Evolutionary conservation across 1,284 basidiomycete species (phyloP).

Genomic region (Microbotryum scabiosae): DNA sequence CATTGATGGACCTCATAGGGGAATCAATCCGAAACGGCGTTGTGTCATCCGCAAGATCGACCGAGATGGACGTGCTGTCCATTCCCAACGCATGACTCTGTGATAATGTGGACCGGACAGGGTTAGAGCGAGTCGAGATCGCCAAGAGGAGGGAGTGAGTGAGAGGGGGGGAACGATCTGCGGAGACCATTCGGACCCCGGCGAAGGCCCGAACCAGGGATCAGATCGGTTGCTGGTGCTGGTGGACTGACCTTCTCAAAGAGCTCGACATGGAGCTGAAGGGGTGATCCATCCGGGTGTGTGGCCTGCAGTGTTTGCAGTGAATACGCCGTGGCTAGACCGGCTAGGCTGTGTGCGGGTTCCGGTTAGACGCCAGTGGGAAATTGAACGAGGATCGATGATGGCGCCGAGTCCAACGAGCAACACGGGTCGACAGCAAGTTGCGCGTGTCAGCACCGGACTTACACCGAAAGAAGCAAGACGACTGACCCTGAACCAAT

Average conservation of each 20-base stretch:
- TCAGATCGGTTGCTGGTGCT: background rate
- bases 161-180: background rate
- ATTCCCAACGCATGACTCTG: conserved; percentile 23
- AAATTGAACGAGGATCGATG: conserved; percentile 1
- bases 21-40: conserved; percentile 54
- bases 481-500: conserved; percentile 21
- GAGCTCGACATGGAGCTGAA: conserved; percentile 57
- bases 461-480: background rate
- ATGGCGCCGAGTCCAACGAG: background rate
- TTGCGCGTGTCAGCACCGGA: background rate
- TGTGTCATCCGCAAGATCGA: conserved; percentile 29
- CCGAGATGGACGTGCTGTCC: conserved; percentile 23
- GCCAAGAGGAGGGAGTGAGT: background rate
- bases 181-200: background rate
- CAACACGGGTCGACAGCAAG: background rate
- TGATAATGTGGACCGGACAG: background rate
- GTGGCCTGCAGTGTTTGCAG: conserved; percentile 41
- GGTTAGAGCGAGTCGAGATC: too few relatives aligned
- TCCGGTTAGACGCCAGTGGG: background rate
- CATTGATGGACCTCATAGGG: conserved; percentile 70
- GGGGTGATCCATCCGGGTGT: conserved; percentile 34
- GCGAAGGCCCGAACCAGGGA: background rate
- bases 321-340: conserved; percentile 58
- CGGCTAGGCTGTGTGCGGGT: conserved; percentile 48
- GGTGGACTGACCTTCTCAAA: conserved; percentile 57